Conservation (phyloP, 2,329 filamentous ascomycete species). For the Arthrobotrys iridis region DNA sequence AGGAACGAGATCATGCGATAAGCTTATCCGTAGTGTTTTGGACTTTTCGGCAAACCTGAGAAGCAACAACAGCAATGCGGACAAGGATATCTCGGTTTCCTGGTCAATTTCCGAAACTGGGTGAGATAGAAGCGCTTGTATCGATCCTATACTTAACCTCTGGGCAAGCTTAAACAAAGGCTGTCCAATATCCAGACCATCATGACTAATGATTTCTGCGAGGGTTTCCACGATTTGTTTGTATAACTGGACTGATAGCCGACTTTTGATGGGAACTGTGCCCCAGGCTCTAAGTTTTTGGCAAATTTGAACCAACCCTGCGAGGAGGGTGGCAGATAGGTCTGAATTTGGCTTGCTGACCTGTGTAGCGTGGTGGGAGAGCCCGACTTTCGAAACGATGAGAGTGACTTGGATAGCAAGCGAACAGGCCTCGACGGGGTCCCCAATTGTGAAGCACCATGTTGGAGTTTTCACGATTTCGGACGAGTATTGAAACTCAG, state of each 20-base stretch:
- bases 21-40: neutral
- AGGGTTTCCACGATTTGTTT: conserved; percentile 40
- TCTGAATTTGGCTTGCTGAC: conserved; percentile 28
- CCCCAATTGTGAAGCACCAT: conserved; percentile 7
- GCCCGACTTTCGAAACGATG: conserved; percentile 20
- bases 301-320: conserved; percentile 30
- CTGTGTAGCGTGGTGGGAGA: conserved; percentile 14
- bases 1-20: conserved; percentile 33
- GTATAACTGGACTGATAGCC: conserved; percentile 28
- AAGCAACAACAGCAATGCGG: conserved; percentile 32
- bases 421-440: conserved; percentile 47
- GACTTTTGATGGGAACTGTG: conserved; percentile 21
- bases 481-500: neutral
- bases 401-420: conserved; percentile 39
- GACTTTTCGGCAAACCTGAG: conserved; percentile 32
- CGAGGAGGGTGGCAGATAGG: conserved; percentile 12
- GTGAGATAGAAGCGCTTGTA: conserved; percentile 31
- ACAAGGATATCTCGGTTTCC: conserved; percentile 50
- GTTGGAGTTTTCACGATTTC: neutral
- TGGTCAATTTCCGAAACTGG: conserved; percentile 42
- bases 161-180: conserved; percentile 17
- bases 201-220: conserved; percentile 34
- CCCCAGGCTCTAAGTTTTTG: conserved; percentile 32
- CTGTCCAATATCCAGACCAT: neutral
- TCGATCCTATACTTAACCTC: conserved; percentile 10